phyloP scores from a whole-genome alignment of 2,329 filamentous ascomycete species.

The Ophiocordyceps robertsii region DNA sequence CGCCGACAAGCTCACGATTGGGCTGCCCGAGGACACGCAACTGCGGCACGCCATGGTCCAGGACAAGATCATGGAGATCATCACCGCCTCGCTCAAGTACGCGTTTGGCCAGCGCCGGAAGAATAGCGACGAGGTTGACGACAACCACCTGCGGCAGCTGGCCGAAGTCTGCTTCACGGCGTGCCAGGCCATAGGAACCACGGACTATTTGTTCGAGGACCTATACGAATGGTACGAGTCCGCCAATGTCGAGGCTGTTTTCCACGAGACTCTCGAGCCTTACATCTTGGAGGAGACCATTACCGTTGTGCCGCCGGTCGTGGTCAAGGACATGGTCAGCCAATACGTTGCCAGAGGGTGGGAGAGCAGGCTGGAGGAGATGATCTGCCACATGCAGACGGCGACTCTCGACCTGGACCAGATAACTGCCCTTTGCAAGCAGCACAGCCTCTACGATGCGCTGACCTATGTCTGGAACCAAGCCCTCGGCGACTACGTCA shows the following conservation, averaged over 20 bases:
- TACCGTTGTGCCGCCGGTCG: constrained; percentile 60
- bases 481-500: constrained; percentile 78
- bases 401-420: constrained; percentile 88
- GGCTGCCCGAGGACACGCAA: constrained; percentile 70
- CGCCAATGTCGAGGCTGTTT: constrained; percentile 55
- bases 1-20: constrained; percentile 88
- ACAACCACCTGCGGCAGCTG: constrained; percentile 58
- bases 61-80: constrained; percentile 86
- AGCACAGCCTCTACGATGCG: constrained; percentile 85
- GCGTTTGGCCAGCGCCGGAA: constrained; percentile 58
- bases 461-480: constrained; percentile 96
- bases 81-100: constrained; percentile 81
- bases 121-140: constrained; percentile 28
- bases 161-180: constrained; percentile 74
- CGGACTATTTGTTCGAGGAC: constrained; percentile 80
- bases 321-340: constrained; percentile 74
- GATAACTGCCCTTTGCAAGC: constrained; percentile 78
- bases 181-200: constrained; percentile 63
- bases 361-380: constrained; percentile 73
- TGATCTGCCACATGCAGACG: constrained; percentile 87
- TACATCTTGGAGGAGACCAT: constrained; percentile 73
- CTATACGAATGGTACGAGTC: constrained; percentile 87
- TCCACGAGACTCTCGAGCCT: constrained; percentile 78
- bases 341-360: constrained; percentile 68
- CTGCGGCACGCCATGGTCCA: constrained; percentile 69